These are phyloP conservation scores for Dispira simplex DNA, from an alignment of 192 early-diverging fungal species.

Conservation along the genomic window DNA sequence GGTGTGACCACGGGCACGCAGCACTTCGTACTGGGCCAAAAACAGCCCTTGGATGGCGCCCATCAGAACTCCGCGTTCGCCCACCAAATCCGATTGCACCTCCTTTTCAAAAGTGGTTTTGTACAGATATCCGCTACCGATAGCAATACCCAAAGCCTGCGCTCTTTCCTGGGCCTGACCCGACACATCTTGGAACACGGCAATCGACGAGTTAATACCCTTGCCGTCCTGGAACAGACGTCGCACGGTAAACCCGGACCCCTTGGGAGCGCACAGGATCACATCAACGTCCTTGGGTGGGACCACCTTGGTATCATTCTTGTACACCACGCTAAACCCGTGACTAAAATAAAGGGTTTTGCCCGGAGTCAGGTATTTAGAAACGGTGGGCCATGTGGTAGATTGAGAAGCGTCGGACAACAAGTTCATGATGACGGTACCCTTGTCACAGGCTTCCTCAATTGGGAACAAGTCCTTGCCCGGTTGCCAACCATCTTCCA, in stretches of 20 bases:
- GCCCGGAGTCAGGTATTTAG: conserved; percentile 80
- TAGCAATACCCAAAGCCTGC: conserved; percentile 78
- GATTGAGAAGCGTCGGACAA: conserved; percentile 93
- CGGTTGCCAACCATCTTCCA: conserved; percentile 89
- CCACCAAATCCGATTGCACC: conserved; percentile 89
- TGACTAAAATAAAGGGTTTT: conserved; percentile 98
- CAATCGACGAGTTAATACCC: conserved; percentile 94
- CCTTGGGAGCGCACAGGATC: conserved; percentile 92
- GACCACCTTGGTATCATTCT: conserved; percentile 77
- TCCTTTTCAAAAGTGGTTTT: conserved; percentile 96
- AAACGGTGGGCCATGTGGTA: conserved; percentile 74
- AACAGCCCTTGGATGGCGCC: conserved; percentile 96
- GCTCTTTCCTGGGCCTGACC: conserved; percentile 91
- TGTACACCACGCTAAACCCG: conserved; percentile 90
- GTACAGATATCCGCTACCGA: conserved; percentile 94
- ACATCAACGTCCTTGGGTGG: conserved; percentile 91
- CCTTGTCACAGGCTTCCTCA: conserved; percentile 78
- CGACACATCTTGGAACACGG: conserved; percentile 85
- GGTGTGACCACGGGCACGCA: conserved; percentile 82
- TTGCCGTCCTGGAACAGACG: conserved; percentile 91
- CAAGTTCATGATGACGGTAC: conserved; percentile 85
- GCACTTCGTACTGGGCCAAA: conserved; percentile 91
- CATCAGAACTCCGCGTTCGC: conserved; percentile 97
- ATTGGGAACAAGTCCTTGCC: conserved; percentile 92
- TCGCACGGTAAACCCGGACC: conserved; percentile 89